Percentiles rank a stretch among this genome's conserved stretches.
phyloP scores from a whole-genome alignment of 2,329 filamentous ascomycete species.

The Pyricularia sp. region DNA sequence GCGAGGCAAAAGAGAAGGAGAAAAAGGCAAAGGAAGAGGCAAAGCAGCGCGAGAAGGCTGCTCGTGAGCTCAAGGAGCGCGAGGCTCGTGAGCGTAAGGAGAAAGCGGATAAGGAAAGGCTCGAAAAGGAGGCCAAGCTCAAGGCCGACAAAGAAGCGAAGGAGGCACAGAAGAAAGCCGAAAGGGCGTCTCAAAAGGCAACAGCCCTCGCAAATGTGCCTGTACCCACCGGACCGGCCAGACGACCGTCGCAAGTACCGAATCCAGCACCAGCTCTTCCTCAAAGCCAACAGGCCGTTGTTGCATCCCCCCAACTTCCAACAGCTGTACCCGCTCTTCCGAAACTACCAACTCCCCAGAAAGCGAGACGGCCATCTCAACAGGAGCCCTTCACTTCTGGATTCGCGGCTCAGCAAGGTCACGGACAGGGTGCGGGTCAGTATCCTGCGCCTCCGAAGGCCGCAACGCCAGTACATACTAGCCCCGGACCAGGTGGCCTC shows the following conservation, averaged over 20 bases:
- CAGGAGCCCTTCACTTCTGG: conserved; percentile 43
- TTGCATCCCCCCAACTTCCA: conserved; percentile 67
- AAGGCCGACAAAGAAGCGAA: conserved; percentile 24
- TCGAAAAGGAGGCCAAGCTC: conserved; percentile 31
- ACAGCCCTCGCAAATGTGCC: conserved; percentile 20
- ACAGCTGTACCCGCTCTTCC: conserved; percentile 70
- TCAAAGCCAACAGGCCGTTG: conserved; percentile 44
- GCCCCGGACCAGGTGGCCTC: conserved; percentile 48
- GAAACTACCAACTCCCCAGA: conserved; percentile 69
- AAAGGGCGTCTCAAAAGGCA: conserved; percentile 27
- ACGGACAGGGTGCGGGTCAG: conserved; percentile 25
- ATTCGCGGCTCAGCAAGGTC: background rate
- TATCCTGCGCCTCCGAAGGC: conserved; percentile 42
- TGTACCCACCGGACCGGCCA: conserved; percentile 21
- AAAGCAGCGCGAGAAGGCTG: conserved; percentile 65
- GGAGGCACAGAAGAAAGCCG: conserved; percentile 30
- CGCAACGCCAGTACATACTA: conserved; percentile 50
- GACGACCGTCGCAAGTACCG: conserved; percentile 25
- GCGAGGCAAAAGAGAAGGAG: conserved; percentile 66
- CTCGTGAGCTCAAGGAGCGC: conserved; percentile 45
- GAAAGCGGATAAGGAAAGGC: conserved; percentile 47
- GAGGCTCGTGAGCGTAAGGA: conserved; percentile 43
- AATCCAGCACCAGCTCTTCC: conserved; percentile 37
- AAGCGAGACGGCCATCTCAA: conserved; percentile 64
- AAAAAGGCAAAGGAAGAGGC: conserved; percentile 78